Conservation (phyloP, 345 rosid species). For the Syzygium aqueum region DNA sequence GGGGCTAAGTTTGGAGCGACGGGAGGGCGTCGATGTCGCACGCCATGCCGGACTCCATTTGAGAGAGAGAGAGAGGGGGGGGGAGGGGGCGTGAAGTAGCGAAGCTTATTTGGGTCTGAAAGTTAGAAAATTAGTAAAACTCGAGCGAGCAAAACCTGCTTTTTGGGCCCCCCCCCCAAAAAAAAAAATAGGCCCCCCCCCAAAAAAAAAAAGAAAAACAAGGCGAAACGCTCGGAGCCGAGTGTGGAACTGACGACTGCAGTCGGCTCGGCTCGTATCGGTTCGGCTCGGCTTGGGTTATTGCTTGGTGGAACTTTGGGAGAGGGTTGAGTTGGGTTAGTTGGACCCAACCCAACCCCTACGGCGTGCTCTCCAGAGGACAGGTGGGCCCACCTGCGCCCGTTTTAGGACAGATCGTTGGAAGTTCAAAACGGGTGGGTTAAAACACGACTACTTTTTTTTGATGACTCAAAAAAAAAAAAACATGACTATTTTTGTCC, state of each 20-base stretch:
- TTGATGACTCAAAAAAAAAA: no score
- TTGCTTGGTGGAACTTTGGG: background rate
- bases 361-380: background rate
- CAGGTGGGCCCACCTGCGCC: background rate
- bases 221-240: background rate
- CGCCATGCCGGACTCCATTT: background rate
- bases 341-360: background rate
- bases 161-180: background rate
- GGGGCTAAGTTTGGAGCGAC: background rate
- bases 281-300: background rate
- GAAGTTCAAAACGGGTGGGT: no score
- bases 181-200: no score
- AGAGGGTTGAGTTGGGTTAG: background rate
- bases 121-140: background rate
- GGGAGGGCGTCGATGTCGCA: background rate
- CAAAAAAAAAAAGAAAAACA: rapidly evolving
- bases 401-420: background rate
- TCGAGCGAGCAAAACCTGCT: background rate
- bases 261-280: background rate
- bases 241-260: background rate
- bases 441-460: no score
- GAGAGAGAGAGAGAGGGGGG: background rate
- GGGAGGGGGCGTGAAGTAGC: background rate
- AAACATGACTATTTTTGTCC: no score
- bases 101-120: background rate